Evolutionary conservation across 306 rosid species (phyloP).

Genomic region (Lathyrus sativus): DNA sequence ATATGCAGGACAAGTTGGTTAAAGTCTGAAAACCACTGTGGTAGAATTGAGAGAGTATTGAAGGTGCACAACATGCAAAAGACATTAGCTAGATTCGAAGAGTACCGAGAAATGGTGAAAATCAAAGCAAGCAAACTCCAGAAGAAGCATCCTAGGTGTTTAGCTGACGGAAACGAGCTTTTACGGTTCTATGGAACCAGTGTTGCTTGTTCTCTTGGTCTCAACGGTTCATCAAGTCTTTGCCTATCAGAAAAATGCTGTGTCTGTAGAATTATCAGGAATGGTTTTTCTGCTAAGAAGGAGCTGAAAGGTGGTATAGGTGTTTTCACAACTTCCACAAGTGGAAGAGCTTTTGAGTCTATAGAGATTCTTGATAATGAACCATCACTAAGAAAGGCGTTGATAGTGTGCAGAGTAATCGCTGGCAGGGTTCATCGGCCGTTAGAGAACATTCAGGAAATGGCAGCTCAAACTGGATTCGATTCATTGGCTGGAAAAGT

Average conservation of each 20-base stretch:
- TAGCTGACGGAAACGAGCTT: constrained; percentile 95
- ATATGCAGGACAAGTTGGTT: constrained; percentile 87
- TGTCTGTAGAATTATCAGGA: constrained; percentile 84
- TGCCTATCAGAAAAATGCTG: constrained; percentile 73
- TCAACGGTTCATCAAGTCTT: constrained; percentile 73
- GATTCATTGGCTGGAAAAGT: constrained; percentile 95
- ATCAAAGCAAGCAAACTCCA: constrained; percentile 85
- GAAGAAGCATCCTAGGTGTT: constrained; percentile 92
- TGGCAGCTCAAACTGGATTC: constrained; percentile 72
- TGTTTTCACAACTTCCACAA: constrained; percentile 91
- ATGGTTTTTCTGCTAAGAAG: constrained; percentile 81
- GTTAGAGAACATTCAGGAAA: constrained; percentile 76
- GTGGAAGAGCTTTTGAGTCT: constrained; percentile 84
- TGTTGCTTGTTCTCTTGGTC: constrained; percentile 74
- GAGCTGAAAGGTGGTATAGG: constrained; percentile 88
- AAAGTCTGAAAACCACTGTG: constrained; percentile 69
- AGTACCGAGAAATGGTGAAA: constrained; percentile 83
- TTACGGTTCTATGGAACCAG: constrained; percentile 86
- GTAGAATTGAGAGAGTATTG: constrained; percentile 75
- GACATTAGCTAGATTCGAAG: constrained; percentile 86
- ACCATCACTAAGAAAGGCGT: constrained; percentile 56
- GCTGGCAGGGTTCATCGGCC: constrained; percentile 96
- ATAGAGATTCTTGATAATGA: constrained; percentile 40
- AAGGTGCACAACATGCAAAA: constrained; percentile 98
- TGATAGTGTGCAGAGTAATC: constrained; percentile 91